Evolutionary conservation across 108 stramenopile genomes (phyloP), one percentile per base, ranked within the genome.

Genomic region (Asterionellopsis glacialis): DNA sequence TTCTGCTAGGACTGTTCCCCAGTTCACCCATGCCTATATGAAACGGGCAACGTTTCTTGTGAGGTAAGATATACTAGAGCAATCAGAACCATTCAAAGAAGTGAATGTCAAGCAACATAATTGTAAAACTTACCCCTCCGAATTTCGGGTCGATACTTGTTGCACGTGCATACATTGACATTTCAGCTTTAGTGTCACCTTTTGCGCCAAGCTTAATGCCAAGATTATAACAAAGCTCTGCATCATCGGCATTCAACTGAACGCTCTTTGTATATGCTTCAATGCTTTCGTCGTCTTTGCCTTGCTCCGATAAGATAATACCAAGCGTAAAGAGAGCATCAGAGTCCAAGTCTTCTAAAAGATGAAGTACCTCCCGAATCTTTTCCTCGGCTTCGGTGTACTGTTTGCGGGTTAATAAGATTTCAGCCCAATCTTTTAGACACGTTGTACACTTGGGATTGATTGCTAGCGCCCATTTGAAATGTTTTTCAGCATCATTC

Each of bases 261-360:
- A 76, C 40, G 33, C 74, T 72, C 45, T 68, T 54, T 43, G 60
- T 62, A 56, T 85, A 85, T 14, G 74, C 77, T 7, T 50, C 63
- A 16, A 81, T 69, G 19, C 70, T 67, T 52, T 77, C 84, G 0
- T 73, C 69, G 45, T 70, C 75, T 39, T 67, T 61, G 18, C 75
- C 80, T 44, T 70, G 69, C 58, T 77, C 77, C 0, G 72, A 74
- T 14, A 81, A 57, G 7, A 85, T 50, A 0, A 80, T 44, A 5
- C 84, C 84, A 39, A 85, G 53, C 14, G 67, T 73, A 60, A 85
- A 85, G 22, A 85, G 59, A 23, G 77, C 84, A 42, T 85, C 84
- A 0, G 74, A 76, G 61, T 85, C 84, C 47, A 74, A 65, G 26
- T 68, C 55, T 48, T 77, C 76, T 41, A 85, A 44, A 24, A 81